Percentiles rank a stretch among this genome's conserved stretches.
Evolutionary conservation across 768 basidiomycete species (phyloP).

Genomic region (Suillus plorans): DNA sequence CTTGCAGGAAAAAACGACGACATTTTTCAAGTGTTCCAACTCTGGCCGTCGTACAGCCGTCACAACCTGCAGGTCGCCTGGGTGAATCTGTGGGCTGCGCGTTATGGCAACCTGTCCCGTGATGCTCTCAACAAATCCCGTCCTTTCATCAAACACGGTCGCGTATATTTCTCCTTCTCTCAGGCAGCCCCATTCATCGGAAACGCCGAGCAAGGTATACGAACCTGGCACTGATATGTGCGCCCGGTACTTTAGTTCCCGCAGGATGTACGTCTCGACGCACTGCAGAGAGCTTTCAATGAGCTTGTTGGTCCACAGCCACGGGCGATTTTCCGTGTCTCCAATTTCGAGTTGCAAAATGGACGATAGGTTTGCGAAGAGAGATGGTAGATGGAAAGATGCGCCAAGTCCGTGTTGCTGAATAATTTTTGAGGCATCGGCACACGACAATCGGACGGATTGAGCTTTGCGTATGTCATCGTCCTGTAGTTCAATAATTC

Average conservation of each 20-base stretch:
- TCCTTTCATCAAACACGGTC: conserved; percentile 35
- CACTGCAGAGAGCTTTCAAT: conserved; percentile 37
- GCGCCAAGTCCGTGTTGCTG: conserved; percentile 45
- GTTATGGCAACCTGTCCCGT: conserved; percentile 44
- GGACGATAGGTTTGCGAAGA: conserved; percentile 37
- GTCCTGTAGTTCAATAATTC: conserved; percentile 40
- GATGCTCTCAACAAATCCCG: conserved; percentile 23
- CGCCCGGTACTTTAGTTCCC: conserved; percentile 51
- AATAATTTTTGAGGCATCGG: conserved; percentile 38
- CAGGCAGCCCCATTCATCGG: conserved; percentile 49
- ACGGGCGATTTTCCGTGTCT: conserved; percentile 6
- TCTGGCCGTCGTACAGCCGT: conserved; percentile 42
- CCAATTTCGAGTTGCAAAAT: conserved; percentile 31
- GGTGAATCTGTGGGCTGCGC: conserved; percentile 53
- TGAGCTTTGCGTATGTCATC: conserved; percentile 37
- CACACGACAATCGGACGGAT: conserved; percentile 33
- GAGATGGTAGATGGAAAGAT: conserved; percentile 45
- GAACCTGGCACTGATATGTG: conserved; percentile 50
- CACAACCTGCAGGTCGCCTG: conserved; percentile 45
- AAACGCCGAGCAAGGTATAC: conserved; percentile 52
- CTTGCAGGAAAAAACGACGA: conserved; percentile 53
- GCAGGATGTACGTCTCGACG: conserved; percentile 43
- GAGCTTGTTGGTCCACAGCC: conserved; percentile 33
- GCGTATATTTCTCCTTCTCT: conserved; percentile 49
- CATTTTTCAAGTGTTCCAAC: conserved; percentile 40